A percentile compares a stretch with the other conserved stretches of the same genome.
Evolutionary conservation across 495 filamentous ascomycete species (phyloP).

Genomic region (Aspergillus heteromorphus): DNA sequence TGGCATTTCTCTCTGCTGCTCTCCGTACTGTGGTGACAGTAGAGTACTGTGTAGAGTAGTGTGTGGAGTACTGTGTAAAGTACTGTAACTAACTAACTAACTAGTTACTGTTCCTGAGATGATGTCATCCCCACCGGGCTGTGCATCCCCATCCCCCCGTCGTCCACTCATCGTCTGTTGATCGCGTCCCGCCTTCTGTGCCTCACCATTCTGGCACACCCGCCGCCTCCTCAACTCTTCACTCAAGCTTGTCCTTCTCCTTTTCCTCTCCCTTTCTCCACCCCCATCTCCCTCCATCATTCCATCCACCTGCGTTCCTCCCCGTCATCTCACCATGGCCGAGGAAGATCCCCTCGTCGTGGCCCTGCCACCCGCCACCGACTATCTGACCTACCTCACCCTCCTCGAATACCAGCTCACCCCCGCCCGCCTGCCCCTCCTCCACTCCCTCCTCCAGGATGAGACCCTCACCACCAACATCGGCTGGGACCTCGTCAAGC

Average conservation of each 20-base stretch:
- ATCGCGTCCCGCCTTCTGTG: not conserved
- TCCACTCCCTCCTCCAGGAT: conserved; percentile 80
- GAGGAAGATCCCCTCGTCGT: conserved; percentile 39
- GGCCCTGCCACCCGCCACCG: conserved; percentile 62
- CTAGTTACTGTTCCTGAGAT: not conserved
- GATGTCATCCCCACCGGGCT: conserved; percentile 6
- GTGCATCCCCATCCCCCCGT: too few species aligned
- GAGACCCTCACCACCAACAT: conserved; percentile 80
- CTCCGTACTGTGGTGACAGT: too few species aligned
- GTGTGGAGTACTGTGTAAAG: too few species aligned
- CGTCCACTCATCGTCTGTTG: not conserved
- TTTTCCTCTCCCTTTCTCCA: not conserved
- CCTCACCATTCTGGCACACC: not conserved
- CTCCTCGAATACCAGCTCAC: conserved; percentile 81
- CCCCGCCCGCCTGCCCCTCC: conserved; percentile 64
- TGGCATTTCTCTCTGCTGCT: too few species aligned
- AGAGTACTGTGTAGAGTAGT: too few species aligned
- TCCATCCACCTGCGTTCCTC: not conserved
- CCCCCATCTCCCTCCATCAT: not conserved
- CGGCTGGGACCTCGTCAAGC: conserved; percentile 90
- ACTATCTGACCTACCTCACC: conserved; percentile 84
- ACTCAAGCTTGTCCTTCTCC: too few species aligned
- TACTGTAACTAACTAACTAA: too few species aligned
- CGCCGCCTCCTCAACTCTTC: too few species aligned
- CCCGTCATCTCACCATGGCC: conserved; percentile 20